Base-by-base conservation (phyloP, 2,329 filamentous ascomycete genomes). In the Colletotrichum tanaceti region DNA sequence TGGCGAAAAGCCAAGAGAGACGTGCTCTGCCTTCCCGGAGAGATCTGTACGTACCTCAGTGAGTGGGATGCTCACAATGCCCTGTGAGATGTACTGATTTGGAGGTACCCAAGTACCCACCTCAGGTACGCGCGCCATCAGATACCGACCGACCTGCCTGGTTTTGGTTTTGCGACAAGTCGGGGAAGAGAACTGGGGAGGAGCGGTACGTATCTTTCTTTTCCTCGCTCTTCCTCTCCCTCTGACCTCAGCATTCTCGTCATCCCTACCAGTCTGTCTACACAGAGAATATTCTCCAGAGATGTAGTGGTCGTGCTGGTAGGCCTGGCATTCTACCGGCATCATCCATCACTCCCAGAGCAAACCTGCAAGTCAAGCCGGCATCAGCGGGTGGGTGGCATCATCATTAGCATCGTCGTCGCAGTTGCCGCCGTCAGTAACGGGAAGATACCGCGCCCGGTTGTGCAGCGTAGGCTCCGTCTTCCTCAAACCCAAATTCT, bases 11-110 rank as follows among this genome's bases (percentile, higher is more conserved):
- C 62, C 50, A 66, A 69, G 66, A 57, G 62, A 54, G 57, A 66
- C 65, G 61, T 65, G 65, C 65, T 68, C 54, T 68, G 65, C 61
- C 54, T 54, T 59, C 65, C 65, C 65, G 65, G 47, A 65, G 65
- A 47, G 35, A 43, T 68, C 62, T 46, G 18, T 65, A 68, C 65
- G 65, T 59, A 68, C 20, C 39, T 5, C 14, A 9, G 32, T 50
- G 43, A 20, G 38, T 11, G 6, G 39, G 57, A 24, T 59, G 20
- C 20, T 11, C n/a, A 10, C 38, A 10, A 43, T 32, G 28, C 28
- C 28, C 28, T 32, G 28, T 32, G 28, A 9, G 28, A 32, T 9
- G 1, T 32, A 32, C 28, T 32, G 28, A 9, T 9, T 7, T 32
- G 7, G 7, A 32, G 18, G 44, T 60, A 65, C 32, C 49, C 41